A percentile compares a stretch with the other conserved stretches of the same genome.
phyloP scores from a whole-genome alignment of 805 yeast genomes.

The Nakazawaea siamensis region DNA sequence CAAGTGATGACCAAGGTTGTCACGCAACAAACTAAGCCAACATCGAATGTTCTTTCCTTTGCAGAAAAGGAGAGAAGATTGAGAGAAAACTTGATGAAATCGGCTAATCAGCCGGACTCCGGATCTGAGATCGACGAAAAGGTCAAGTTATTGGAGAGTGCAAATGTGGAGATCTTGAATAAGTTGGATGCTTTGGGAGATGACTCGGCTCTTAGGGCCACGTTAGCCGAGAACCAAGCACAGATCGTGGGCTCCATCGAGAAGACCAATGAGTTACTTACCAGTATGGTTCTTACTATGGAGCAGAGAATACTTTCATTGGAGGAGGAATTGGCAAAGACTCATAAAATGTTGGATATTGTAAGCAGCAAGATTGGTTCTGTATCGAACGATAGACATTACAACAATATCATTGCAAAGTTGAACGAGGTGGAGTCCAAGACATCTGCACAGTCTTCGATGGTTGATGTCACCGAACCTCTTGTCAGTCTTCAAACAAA shows the following conservation, averaged over 20 bases:
- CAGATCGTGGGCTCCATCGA: conserved; percentile 14
- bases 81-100: conserved; percentile 9
- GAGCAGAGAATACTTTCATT: conserved; percentile 1
- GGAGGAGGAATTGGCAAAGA: conserved; percentile 5
- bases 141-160: conserved; percentile 1
- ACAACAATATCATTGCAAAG: conserved; percentile 6
- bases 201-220: not conserved
- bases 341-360: conserved; percentile 1
- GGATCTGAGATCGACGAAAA: not conserved
- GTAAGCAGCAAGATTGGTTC: conserved; percentile 5
- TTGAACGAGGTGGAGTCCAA: conserved; percentile 7
- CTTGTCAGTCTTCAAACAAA: conserved; percentile 12
- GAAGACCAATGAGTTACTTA: not conserved
- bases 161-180: conserved; percentile 6
- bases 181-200: conserved; percentile 6
- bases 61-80: conserved; percentile 14
- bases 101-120: not conserved
- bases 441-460: not conserved
- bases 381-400: conserved; percentile 5
- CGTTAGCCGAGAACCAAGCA: conserved; percentile 9
- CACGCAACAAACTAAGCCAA: not conserved
- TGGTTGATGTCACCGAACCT: not conserved
- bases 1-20: conserved; percentile 33
- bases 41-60: conserved; percentile 10
- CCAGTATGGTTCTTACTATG: not conserved